These are phyloP conservation scores for Crithidia bombi DNA, from an alignment of 208 protist genomes.

Conservation along the genomic window DNA sequence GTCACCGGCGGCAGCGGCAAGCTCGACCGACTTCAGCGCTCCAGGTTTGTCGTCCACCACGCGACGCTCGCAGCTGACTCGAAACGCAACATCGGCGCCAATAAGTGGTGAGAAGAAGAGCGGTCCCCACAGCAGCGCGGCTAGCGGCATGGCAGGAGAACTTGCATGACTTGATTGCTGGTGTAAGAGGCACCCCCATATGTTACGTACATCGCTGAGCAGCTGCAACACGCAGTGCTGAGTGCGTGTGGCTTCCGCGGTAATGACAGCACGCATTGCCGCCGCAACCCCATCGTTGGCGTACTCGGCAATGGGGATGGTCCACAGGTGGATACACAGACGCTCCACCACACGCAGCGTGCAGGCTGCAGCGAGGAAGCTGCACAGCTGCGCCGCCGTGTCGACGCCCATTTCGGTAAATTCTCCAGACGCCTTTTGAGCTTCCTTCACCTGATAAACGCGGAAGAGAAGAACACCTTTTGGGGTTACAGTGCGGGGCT, in stretches of 20 bases:
- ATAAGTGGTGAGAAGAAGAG: slow-evolving; percentile 3
- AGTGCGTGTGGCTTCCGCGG: not conserved
- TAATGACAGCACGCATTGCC: not conserved
- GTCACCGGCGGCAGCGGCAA: slow-evolving; percentile 45
- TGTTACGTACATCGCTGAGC: not conserved
- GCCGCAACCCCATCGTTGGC: not conserved
- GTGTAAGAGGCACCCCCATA: not conserved
- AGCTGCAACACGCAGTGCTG: not conserved
- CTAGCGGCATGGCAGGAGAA: not conserved
- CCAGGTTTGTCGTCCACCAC: slow-evolving; percentile 18
- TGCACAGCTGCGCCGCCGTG: not conserved
- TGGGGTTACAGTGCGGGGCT: not conserved
- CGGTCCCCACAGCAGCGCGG: slow-evolving; percentile 7
- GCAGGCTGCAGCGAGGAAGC: slow-evolving; percentile 10
- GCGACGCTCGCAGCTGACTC: slow-evolving; percentile 16
- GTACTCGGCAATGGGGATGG: not conserved
- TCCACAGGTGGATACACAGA: slow-evolving; percentile 11
- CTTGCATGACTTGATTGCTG: too few relatives aligned
- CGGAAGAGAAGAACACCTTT: slow-evolving; percentile 7
- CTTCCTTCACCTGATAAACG: not conserved
- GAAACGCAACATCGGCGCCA: slow-evolving; percentile 12
- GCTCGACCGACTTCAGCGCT: slow-evolving; percentile 39
- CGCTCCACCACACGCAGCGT: slow-evolving; percentile 5
- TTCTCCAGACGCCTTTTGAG: not conserved
- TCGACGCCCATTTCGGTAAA: not conserved